Percentiles rank a stretch among this genome's conserved stretches.
Conservation (phyloP, 2,329 filamentous ascomycete genomes). For the Cercospora zeae-maydis region DNA sequence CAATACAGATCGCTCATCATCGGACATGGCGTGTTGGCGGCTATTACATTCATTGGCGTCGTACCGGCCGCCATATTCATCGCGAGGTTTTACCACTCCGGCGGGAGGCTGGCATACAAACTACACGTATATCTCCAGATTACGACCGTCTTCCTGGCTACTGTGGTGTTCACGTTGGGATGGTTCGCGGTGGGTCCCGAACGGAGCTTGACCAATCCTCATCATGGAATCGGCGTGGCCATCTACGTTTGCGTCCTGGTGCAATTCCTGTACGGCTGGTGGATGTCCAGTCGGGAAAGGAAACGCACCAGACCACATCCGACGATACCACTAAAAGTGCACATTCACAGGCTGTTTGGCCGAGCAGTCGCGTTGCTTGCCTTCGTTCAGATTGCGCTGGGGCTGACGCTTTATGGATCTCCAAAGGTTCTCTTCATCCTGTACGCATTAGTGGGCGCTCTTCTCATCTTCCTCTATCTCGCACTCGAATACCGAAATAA, state of each 20-base stretch:
- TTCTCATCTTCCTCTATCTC: slow-evolving; percentile 73
- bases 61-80: slow-evolving; percentile 71
- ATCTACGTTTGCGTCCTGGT: slow-evolving; percentile 70
- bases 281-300: slow-evolving; percentile 55
- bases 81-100: slow-evolving; percentile 64
- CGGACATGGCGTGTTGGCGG: slow-evolving; percentile 69
- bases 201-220: slow-evolving; percentile 72
- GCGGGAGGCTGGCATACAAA: slow-evolving; percentile 55
- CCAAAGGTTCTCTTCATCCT: slow-evolving; percentile 81
- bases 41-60: slow-evolving; percentile 69
- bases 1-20: slow-evolving; percentile 69
- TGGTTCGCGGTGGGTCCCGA: slow-evolving; percentile 73
- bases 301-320: slow-evolving; percentile 47
- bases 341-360: slow-evolving; percentile 84
- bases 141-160: slow-evolving; percentile 62
- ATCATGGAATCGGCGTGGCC: slow-evolving; percentile 78
- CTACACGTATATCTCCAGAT: slow-evolving; percentile 74
- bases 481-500: slow-evolving; percentile 61
- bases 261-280: slow-evolving; percentile 66
- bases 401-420: slow-evolving; percentile 87
- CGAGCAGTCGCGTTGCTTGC: slow-evolving; percentile 74
- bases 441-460: slow-evolving; percentile 72
- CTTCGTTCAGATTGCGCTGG: slow-evolving; percentile 81
- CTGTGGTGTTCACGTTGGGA: slow-evolving; percentile 69
- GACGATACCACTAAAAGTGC: slow-evolving; percentile 52